These are phyloP conservation scores for Aspergillus sp. DNA, from an alignment of 2,329 filamentous ascomycete species.

Conservation along the genomic window DNA sequence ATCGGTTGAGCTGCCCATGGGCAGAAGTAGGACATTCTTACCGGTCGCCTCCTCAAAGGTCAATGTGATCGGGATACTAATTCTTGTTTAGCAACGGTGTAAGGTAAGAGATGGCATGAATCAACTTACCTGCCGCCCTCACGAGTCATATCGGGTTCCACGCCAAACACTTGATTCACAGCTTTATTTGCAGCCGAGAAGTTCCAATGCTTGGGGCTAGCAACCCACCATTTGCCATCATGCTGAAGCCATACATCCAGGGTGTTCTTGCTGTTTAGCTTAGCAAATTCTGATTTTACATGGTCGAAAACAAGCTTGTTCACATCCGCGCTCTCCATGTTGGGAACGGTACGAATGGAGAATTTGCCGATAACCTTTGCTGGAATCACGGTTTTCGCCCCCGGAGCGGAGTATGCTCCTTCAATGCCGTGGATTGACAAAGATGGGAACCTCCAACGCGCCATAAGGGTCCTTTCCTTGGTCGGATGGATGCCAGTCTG, in stretches of 20 bases:
- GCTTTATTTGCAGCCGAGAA: slow-evolving; percentile 93
- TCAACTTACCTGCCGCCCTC: slow-evolving; percentile 80
- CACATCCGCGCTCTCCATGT: slow-evolving; percentile 93
- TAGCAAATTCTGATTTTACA: slow-evolving; percentile 81
- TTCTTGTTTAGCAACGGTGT: slow-evolving; percentile 28
- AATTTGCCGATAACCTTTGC: slow-evolving; percentile 99
- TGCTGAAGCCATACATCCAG: slow-evolving; percentile 82
- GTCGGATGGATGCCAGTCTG: slow-evolving; percentile 83
- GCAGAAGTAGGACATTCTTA: slow-evolving; percentile 94
- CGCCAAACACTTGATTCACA: slow-evolving; percentile 92
- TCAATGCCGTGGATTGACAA: slow-evolving; percentile 94
- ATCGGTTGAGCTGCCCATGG: slow-evolving; percentile 97
- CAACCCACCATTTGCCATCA: slow-evolving; percentile 98
- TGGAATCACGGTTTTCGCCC: slow-evolving; percentile 97
- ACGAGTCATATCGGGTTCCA: slow-evolving; percentile 91
- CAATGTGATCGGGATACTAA: slow-evolving; percentile 90
- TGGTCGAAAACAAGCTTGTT: slow-evolving; percentile 84
- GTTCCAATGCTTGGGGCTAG: slow-evolving; percentile 98
- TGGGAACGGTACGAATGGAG: slow-evolving; percentile 93
- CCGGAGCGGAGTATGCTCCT: slow-evolving; percentile 89
- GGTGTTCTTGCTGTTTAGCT: slow-evolving; percentile 89
- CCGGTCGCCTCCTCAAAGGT: slow-evolving; percentile 97
- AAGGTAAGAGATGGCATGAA: slow-evolving; percentile 2
- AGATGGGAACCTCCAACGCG: slow-evolving; percentile 91
- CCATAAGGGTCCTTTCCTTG: slow-evolving; percentile 94